phyloP scores from a whole-genome alignment of 164 flowering plant genomes.

The Houttuynia cordata region DNA sequence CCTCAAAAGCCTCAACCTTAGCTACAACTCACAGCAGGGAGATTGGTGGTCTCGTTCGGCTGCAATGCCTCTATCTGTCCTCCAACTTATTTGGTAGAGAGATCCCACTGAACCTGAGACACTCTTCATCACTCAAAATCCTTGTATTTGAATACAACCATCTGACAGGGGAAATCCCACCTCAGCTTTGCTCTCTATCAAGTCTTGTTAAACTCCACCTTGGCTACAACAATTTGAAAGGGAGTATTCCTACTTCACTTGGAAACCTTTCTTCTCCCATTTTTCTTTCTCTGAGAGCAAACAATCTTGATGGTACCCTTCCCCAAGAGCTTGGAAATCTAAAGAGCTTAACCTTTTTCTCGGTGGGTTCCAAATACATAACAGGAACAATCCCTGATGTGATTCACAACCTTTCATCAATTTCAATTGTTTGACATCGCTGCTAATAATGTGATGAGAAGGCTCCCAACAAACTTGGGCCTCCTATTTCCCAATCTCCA shows the following conservation, averaged over 20 bases:
- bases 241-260: slow-evolving; percentile 31
- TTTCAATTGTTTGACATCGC: no score
- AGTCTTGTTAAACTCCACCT: slow-evolving; percentile 22
- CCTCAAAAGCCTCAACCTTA: slow-evolving; percentile 23
- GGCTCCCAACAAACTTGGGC: no score
- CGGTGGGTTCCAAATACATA: slow-evolving; percentile 19
- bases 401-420: no score
- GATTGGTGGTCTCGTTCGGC: slow-evolving; percentile 18
- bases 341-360: slow-evolving; percentile 13
- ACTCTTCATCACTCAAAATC: no score
- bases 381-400: no score
- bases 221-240: slow-evolving; percentile 18
- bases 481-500: no score
- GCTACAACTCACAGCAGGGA: slow-evolving; percentile 18
- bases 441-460: no score
- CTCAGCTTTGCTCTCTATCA: slow-evolving; percentile 15
- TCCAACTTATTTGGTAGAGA: no score
- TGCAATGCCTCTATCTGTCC: slow-evolving; percentile 5
- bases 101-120: no score
- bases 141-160: slow-evolving; percentile 6
- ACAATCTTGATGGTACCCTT: no score
- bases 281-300: slow-evolving; percentile 6
- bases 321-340: no score
- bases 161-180: slow-evolving; percentile 26
- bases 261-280: slow-evolving; percentile 18